These are phyloP conservation scores for Phaeosphaeriaceae sp. DNA, from an alignment of 2,329 filamentous ascomycete species.

Conservation along the genomic window DNA sequence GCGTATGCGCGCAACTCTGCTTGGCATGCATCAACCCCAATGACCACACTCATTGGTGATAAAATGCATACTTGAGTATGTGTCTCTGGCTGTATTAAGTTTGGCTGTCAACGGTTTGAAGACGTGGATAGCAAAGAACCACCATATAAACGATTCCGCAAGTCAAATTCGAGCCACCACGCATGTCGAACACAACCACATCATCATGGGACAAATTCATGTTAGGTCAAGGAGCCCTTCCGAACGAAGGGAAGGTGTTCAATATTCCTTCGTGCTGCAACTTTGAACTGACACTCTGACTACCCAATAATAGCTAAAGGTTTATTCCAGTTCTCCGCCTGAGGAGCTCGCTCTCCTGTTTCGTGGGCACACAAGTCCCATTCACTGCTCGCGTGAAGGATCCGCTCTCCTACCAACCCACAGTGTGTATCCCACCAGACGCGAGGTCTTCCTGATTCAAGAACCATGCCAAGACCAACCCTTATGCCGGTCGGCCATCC, in stretches of 20 bases:
- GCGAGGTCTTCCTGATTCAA: slow-evolving; percentile 44
- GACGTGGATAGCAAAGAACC: too few relatives aligned
- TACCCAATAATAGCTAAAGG: slow-evolving; percentile 9
- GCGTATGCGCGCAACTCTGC: background rate
- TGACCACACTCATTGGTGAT: background rate
- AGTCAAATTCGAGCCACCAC: background rate
- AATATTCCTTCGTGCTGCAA: slow-evolving; percentile 25
- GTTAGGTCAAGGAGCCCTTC: slow-evolving; percentile 27
- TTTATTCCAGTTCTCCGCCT: slow-evolving; percentile 17
- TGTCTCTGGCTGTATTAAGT: too few relatives aligned
- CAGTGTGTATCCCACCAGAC: slow-evolving; percentile 40
- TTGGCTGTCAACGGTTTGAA: too few relatives aligned
- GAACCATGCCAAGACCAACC: slow-evolving; percentile 44
- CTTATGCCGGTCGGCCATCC: slow-evolving; percentile 43
- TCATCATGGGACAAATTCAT: background rate
- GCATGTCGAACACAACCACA: background rate
- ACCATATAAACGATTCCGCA: too few relatives aligned
- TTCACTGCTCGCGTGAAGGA: slow-evolving; percentile 41
- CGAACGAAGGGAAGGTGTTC: slow-evolving; percentile 27
- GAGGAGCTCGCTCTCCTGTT: slow-evolving; percentile 29
- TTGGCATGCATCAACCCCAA: slow-evolving; percentile 2
- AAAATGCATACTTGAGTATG: too few relatives aligned
- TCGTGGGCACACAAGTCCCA: slow-evolving; percentile 29
- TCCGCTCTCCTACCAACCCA: slow-evolving; percentile 43
- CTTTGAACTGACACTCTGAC: slow-evolving; percentile 12